These are phyloP conservation scores for Phytophthora cryptogea DNA, from an alignment of 352 stramenopile species.

Conservation along the genomic window DNA sequence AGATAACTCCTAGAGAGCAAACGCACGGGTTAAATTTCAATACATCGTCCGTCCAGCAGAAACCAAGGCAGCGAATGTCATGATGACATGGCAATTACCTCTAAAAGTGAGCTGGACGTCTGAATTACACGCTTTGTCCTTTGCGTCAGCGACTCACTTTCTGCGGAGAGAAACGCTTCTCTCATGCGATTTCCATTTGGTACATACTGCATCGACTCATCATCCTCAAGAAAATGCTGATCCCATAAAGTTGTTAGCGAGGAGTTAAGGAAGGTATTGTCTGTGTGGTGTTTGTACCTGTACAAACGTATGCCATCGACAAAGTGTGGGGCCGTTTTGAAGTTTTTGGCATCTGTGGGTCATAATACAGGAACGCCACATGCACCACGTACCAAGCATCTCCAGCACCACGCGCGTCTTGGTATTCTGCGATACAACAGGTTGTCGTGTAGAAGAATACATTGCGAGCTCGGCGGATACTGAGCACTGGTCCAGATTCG, in stretches of 20 bases:
- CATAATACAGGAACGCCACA: slow-evolving; percentile 44
- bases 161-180: slow-evolving; percentile 10
- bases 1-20: slow-evolving; percentile 31
- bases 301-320: slow-evolving; percentile 36
- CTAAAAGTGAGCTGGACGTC: slow-evolving; percentile 37
- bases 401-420: slow-evolving; percentile 11
- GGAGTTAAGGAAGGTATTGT: background rate
- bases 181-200: slow-evolving; percentile 21
- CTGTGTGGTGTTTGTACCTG: slow-evolving; percentile 17
- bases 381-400: slow-evolving; percentile 26
- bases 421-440: background rate
- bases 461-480: slow-evolving; percentile 1
- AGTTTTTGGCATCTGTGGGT: background rate
- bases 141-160: slow-evolving; percentile 16
- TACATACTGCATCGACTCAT: slow-evolving; percentile 39
- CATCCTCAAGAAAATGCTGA: slow-evolving; percentile 28
- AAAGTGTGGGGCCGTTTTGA: slow-evolving; percentile 16
- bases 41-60: background rate
- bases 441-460: background rate
- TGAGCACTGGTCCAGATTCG: slow-evolving; percentile 5
- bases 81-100: slow-evolving; percentile 19
- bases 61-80: background rate
- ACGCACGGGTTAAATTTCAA: background rate
- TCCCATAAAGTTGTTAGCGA: slow-evolving; percentile 3
- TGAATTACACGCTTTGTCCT: slow-evolving; percentile 29